A percentile compares a stretch with the other conserved stretches of the same genome.
These are phyloP conservation scores for Phaseolus lunatus DNA, from an alignment of 306 rosid genomes.

Conservation along the genomic window DNA sequence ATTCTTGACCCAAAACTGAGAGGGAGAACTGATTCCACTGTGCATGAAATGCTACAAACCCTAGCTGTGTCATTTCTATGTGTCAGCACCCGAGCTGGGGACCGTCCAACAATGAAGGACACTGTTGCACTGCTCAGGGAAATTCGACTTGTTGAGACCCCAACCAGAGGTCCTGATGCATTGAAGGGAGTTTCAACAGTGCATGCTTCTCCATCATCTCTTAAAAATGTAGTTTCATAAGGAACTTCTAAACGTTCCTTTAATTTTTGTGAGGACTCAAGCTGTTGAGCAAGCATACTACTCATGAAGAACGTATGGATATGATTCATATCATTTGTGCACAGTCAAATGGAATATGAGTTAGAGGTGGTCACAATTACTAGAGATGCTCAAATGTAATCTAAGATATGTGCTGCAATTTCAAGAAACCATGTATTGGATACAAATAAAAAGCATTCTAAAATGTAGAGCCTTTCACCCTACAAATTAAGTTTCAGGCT, in stretches of 20 bases:
- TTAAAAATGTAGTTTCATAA: constrained; percentile 51
- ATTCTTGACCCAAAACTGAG: constrained; percentile 79
- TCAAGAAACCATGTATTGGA: constrained; percentile 38
- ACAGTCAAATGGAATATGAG: constrained; percentile 41
- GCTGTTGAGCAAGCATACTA: constrained; percentile 40
- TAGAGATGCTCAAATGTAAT: constrained; percentile 40
- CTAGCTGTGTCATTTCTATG: constrained; percentile 78
- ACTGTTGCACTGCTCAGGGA: constrained; percentile 81
- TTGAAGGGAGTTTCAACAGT: constrained; percentile 47
- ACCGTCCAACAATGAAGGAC: constrained; percentile 88
- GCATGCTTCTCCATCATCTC: constrained; percentile 45
- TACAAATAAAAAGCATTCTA: constrained; percentile 23
- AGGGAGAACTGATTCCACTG: constrained; percentile 65
- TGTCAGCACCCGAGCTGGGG: constrained; percentile 54
- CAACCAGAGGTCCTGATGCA: constrained; percentile 45
- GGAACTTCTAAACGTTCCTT: constrained; percentile 62
- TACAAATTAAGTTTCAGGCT: neutral
- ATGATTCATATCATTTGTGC: constrained; percentile 40
- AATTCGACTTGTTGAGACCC: constrained; percentile 55
- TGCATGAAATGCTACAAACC: constrained; percentile 81
- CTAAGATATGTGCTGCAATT: constrained; percentile 41
- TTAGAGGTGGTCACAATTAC: constrained; percentile 45
- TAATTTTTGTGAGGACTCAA: constrained; percentile 66
- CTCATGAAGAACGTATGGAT: constrained; percentile 18
- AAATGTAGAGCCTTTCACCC: constrained; percentile 23